phyloP scores from a whole-genome alignment of 1,139 yeast genomes.

The Schizosaccharomyces versatilis region DNA sequence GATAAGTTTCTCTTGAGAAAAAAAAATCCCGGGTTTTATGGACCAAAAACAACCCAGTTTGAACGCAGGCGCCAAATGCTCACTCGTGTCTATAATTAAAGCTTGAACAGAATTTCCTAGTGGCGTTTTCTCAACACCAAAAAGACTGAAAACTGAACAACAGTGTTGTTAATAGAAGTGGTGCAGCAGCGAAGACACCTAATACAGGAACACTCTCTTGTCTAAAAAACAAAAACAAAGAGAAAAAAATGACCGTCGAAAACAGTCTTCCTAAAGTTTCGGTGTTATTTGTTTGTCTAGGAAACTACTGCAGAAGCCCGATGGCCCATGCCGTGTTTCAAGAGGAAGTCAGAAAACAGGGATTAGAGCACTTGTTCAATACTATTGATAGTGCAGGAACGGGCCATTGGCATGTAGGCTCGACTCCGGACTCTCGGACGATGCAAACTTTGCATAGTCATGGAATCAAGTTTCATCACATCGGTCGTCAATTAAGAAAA shows the following conservation, averaged over 20 bases:
- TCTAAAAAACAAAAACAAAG: neutral
- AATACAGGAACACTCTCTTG: neutral
- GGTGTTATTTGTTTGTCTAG: constrained; percentile 4
- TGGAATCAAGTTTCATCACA: neutral
- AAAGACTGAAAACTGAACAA: too few relatives aligned
- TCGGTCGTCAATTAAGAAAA: neutral
- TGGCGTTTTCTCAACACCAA: too few relatives aligned
- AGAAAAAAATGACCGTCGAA: neutral
- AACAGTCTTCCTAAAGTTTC: neutral
- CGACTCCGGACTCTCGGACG: constrained; percentile 55
- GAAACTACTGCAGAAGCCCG: constrained; percentile 3
- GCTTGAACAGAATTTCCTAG: too few relatives aligned
- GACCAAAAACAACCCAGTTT: too few relatives aligned
- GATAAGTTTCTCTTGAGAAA: too few relatives aligned
- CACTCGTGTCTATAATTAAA: too few relatives aligned
- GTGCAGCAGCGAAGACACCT: too few relatives aligned
- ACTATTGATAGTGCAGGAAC: constrained; percentile 77
- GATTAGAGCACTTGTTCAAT: constrained; percentile 24
- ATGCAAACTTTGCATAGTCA: constrained; percentile 10
- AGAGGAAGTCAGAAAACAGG: constrained; percentile 35
- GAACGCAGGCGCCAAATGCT: too few relatives aligned
- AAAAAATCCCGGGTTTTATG: too few relatives aligned
- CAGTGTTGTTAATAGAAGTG: too few relatives aligned
- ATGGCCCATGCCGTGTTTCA: constrained; percentile 33
- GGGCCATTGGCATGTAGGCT: constrained; percentile 62